phyloP scores from a whole-genome alignment of 2,329 filamentous ascomycete genomes.

The Lachnellula subtilissima region DNA sequence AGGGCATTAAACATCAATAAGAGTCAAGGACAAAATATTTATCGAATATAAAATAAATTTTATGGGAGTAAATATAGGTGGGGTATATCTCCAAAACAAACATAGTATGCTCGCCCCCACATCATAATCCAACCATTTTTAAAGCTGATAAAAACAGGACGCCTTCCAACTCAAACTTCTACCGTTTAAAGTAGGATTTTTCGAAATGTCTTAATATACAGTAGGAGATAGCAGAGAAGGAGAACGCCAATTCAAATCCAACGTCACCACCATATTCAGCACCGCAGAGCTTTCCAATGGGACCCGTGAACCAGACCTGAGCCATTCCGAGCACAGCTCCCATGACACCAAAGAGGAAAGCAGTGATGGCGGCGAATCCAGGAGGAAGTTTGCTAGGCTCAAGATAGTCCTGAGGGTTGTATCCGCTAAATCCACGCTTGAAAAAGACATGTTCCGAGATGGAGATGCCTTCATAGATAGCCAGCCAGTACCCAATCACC shows the following conservation, averaged over 20 bases:
- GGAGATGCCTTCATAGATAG: conserved; percentile 65
- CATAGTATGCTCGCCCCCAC: neutral
- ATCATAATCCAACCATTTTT: neutral
- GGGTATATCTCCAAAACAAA: neutral
- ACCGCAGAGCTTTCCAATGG: conserved; percentile 48
- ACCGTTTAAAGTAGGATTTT: conserved; percentile 37
- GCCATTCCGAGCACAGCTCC: conserved; percentile 68
- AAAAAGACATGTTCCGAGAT: conserved; percentile 66
- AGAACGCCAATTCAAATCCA: conserved; percentile 63
- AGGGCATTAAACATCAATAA: no score
- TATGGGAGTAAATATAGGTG: neutral
- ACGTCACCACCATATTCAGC: conserved; percentile 46
- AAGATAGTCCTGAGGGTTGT: conserved; percentile 55
- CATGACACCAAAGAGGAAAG: conserved; percentile 59
- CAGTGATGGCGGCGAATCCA: conserved; percentile 56
- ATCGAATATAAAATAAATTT: no score
- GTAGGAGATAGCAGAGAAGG: conserved; percentile 52
- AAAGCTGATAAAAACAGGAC: neutral
- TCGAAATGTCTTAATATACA: conserved; percentile 39
- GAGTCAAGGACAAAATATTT: no score
- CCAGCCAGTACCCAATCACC: conserved; percentile 67
- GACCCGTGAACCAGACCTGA: conserved; percentile 64
- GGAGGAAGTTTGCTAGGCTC: conserved; percentile 53
- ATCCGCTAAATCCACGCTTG: conserved; percentile 56
- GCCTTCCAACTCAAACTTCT: conserved; percentile 8